A percentile compares a stretch with the other conserved stretches of the same genome.
phyloP scores from a whole-genome alignment of 306 rosid species.

The Inga laurina region DNA sequence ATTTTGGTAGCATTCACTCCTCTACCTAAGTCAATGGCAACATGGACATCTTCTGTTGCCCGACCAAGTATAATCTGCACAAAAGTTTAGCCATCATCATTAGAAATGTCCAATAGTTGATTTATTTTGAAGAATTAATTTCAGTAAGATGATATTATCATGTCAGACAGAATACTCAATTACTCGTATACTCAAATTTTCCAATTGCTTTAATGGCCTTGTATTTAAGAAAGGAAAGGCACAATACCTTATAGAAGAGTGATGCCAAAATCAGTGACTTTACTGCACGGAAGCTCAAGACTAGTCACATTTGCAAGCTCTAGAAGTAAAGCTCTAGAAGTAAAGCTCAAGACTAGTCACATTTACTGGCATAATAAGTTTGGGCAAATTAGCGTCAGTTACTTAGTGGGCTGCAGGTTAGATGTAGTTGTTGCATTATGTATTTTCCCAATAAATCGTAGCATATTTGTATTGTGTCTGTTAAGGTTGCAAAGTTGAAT shows the following conservation, averaged over 20 bases:
- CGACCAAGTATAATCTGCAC: slow-evolving; percentile 91
- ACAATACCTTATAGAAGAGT: slow-evolving; percentile 67
- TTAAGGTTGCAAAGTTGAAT: too few relatives aligned
- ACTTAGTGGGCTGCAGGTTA: too few relatives aligned
- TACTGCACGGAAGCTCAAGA: slow-evolving; percentile 81
- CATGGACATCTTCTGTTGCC: slow-evolving; percentile 63
- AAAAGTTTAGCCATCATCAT: slow-evolving; percentile 17
- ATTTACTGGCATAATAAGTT: too few relatives aligned
- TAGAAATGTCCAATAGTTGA: slow-evolving; percentile 15
- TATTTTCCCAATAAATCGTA: too few relatives aligned
- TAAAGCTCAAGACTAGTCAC: too few relatives aligned
- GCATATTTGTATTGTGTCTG: too few relatives aligned
- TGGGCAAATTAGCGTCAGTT: too few relatives aligned
- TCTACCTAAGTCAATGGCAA: slow-evolving; percentile 90
- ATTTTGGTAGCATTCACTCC: slow-evolving; percentile 70
- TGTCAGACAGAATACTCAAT: slow-evolving; percentile 5
- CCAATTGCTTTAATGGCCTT: too few relatives aligned
- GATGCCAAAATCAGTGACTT: slow-evolving; percentile 80
- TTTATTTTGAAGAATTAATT: slow-evolving; percentile 25
- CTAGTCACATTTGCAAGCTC: slow-evolving; percentile 74
- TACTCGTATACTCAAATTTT: neutral
- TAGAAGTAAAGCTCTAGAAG: too few relatives aligned
- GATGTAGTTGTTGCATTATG: too few relatives aligned
- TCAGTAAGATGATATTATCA: slow-evolving; percentile 24
- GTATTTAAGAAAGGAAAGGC: slow-evolving; percentile 12